Evolutionary conservation across 2,329 filamentous ascomycete genomes (phyloP), one percentile per base, ranked within the genome.

Genomic region (Verticillium isaacii): DNA sequence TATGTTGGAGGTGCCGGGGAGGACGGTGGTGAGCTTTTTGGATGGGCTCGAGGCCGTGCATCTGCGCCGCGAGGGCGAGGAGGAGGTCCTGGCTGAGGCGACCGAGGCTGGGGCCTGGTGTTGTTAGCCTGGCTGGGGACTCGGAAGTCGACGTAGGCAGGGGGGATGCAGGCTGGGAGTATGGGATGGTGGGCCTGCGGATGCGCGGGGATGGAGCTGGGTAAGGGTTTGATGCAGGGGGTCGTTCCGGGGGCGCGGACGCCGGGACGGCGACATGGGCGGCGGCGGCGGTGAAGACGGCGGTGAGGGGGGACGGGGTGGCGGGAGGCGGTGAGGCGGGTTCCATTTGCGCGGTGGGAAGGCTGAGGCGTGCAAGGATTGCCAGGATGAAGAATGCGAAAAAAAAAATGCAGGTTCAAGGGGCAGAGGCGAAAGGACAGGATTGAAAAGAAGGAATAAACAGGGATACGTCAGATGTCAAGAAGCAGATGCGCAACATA

Each of bases 11-110:
- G 87, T 78, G 1, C 89, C 89, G 1, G 85, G 73, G 52, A 81
- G 82, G 1, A 79, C 82, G 2, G 75, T 70, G 1, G 92, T 93
- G 75, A 97, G 96, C 71, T 93, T 92, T 68, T 82, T 79, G 23
- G 23, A 97, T 85, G 0, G 93, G 94, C 78, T 97, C 93, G 36
- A 97, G 86, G 25, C 96, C 82, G 72, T 97, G 93, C 7, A 97
- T 89, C 2, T 81, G 77, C 17, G 85, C 78, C n/a, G 89, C 88
- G 1, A 94, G 78, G 29, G 85, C 80, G 32, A 89, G 76, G n/a
- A 97, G 80, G 4, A 97, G 81, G 0, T 90, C 90, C 62, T 89
- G 82, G 0, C 92, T 96, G 63, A 97, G 85, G 52, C 94, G 82
- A 0, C 93, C 94, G 62, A 97, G 96, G 0, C 93, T 87, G 23